Percentiles rank a stretch among this genome's conserved stretches.
Conservation (phyloP, 2,329 filamentous ascomycete genomes). For the Polytolypa hystricis region DNA sequence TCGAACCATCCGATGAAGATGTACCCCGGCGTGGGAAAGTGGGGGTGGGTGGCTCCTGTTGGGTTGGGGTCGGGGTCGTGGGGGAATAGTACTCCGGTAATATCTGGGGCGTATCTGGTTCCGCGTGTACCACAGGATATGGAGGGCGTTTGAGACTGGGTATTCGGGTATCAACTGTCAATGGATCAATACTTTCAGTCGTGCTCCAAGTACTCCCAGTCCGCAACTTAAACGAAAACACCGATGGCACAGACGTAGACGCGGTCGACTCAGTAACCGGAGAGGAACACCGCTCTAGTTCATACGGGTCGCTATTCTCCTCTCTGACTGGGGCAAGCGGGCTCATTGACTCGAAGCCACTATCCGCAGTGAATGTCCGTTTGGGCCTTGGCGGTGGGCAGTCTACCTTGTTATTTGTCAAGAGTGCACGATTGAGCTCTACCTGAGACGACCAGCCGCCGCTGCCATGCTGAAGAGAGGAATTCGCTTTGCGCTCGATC, state of each 20-base stretch:
- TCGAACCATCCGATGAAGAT: too few relatives aligned
- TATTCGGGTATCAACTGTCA: background rate
- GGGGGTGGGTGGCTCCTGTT: too few relatives aligned
- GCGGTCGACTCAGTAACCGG: background rate
- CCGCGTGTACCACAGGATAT: too few relatives aligned
- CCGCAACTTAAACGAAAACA: slow-evolving; percentile 1
- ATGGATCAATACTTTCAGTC: background rate
- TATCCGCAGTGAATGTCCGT: too few relatives aligned
- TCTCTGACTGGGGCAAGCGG: too few relatives aligned
- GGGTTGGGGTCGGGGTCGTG: too few relatives aligned
- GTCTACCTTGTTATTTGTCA: background rate
- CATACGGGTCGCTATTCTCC: too few relatives aligned
- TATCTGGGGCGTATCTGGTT: too few relatives aligned
- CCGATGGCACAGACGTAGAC: background rate
- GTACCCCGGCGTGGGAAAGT: too few relatives aligned
- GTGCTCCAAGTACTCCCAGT: background rate
- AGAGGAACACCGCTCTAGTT: too few relatives aligned
- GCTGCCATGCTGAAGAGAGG: slow-evolving; percentile 7
- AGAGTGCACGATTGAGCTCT: slow-evolving; percentile 1
- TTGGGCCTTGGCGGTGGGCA: background rate
- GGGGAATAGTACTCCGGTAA: too few relatives aligned
- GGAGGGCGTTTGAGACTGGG: background rate
- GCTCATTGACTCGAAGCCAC: too few relatives aligned
- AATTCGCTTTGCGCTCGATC: slow-evolving; percentile 8
- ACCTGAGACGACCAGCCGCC: slow-evolving; percentile 3